phyloP scores from a whole-genome alignment of 495 filamentous ascomycete species.

The Penicillium ochrochloron region DNA sequence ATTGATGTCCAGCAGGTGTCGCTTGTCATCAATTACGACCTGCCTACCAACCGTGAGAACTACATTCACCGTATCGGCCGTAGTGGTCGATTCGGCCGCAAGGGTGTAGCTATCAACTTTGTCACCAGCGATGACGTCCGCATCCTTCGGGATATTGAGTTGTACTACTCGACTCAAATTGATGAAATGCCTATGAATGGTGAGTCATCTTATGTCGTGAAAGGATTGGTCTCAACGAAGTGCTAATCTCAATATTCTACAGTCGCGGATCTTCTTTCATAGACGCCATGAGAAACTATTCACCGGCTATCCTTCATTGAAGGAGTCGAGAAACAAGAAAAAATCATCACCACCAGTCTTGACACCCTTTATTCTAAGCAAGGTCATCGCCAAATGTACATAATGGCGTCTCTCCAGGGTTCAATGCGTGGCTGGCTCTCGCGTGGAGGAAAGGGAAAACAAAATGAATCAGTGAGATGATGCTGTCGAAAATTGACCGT shows the following conservation, averaged over 20 bases:
- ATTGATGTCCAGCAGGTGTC: constrained; percentile 99
- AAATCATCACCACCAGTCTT: not conserved
- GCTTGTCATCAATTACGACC: constrained; percentile 99
- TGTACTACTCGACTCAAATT: constrained; percentile 97
- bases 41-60: constrained; percentile 98
- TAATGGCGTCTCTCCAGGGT: not conserved
- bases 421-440: constrained; percentile 24
- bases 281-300: constrained; percentile 22
- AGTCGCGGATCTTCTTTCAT: constrained; percentile 55
- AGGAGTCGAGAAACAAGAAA: constrained; percentile 10
- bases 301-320: constrained; percentile 13
- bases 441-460: constrained; percentile 48
- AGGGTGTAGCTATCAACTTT: constrained; percentile 99
- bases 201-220: constrained; percentile 24
- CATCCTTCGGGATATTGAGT: constrained; percentile 95
- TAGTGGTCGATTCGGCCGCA: constrained; percentile 93
- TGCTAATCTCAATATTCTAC: constrained; percentile 17
- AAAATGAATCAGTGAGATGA: constrained; percentile 30
- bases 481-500: not conserved
- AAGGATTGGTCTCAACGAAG: not conserved
- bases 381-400: not conserved
- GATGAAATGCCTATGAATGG: constrained; percentile 99
- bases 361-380: not conserved
- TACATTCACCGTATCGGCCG: constrained; percentile 99
- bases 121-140: constrained; percentile 97